Conservation (phyloP, 2,329 filamentous ascomycete genomes). For the Curvularia lunata region DNA sequence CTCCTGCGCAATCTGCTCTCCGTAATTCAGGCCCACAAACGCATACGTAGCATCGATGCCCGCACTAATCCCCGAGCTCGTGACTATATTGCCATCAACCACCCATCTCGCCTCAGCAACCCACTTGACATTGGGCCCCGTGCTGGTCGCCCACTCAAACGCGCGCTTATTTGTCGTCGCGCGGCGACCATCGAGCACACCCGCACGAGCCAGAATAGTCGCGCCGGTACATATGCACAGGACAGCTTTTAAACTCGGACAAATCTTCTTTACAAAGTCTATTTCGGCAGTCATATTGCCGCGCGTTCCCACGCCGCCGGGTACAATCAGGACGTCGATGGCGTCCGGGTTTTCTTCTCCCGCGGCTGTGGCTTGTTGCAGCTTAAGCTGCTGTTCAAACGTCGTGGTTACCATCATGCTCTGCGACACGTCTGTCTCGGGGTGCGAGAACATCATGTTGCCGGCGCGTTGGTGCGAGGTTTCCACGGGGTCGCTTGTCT, state of each 20-base stretch:
- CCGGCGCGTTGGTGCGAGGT: slow-evolving; percentile 26
- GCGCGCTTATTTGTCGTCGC: slow-evolving; percentile 70
- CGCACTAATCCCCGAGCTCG: slow-evolving; percentile 67
- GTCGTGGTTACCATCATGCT: slow-evolving; percentile 25
- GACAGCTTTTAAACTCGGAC: slow-evolving; percentile 59
- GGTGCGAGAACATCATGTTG: slow-evolving; percentile 24
- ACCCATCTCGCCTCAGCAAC: slow-evolving; percentile 61
- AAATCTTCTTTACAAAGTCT: slow-evolving; percentile 56
- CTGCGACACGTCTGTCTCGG: slow-evolving; percentile 27
- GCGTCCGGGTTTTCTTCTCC: slow-evolving; percentile 13
- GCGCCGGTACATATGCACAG: slow-evolving; percentile 71
- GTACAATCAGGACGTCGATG: slow-evolving; percentile 67
- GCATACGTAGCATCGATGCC: slow-evolving; percentile 67
- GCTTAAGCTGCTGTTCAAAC: slow-evolving; percentile 23
- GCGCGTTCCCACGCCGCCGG: slow-evolving; percentile 63
- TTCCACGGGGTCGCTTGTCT: slow-evolving; percentile 32
- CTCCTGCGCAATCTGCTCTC: slow-evolving; percentile 56
- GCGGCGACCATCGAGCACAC: slow-evolving; percentile 63
- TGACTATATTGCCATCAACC: slow-evolving; percentile 69
- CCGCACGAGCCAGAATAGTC: slow-evolving; percentile 62
- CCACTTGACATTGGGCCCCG: slow-evolving; percentile 63
- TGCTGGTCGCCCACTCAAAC: slow-evolving; percentile 51
- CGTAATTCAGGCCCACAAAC: slow-evolving; percentile 61
- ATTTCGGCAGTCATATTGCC: slow-evolving; percentile 45
- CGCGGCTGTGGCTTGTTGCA: slow-evolving; percentile 16